Evolutionary conservation across 495 filamentous ascomycete species (phyloP), one percentile per base, ranked within the genome.

Genomic region (Collariella sp.): DNA sequence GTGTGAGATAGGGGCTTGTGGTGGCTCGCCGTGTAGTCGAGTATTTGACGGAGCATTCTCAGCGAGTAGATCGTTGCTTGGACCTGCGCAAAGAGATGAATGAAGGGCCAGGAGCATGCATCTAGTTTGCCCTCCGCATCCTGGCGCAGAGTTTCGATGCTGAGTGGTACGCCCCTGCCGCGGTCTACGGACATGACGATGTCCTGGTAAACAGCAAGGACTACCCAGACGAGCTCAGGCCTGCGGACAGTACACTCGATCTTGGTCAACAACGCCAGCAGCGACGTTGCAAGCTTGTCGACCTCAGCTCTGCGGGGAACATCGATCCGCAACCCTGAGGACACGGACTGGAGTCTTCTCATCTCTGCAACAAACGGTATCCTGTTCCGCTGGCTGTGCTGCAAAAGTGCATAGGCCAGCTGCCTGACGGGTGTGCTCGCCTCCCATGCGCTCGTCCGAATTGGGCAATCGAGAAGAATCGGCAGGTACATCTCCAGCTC

Each of bases 41-140:
- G 47, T 1, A 83, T 62, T 54, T 89, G 84, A 31, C 73, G 71
- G 2, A 83, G 59, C 54, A 88, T 83, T 24, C 85, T 76, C 0
- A 89, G 59, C 0, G 85, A 86, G 58, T 88, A 89, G 7, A 78
- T 68, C 4, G 76, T 76, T 3, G 80, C 79, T 26, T 87, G 79
- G 0, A 81, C 63, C 55, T 87, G 81, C 5, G 83, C 84, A 12
- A 73, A 61, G 11, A 86, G 72, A 45, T 90, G 85, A 19, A 87
- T 63, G 22, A 79, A 73, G 1, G 75, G 73, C 87, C 85, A 89
- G 7, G 71, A 69, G 31, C 55, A 22, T 2, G 58, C 45, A 19
- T 67, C 55, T 7, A 58, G 58, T 24, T 44, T 62, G 7, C 46
- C 62, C 42, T 33, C 31, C 1, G 46, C 61, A n/a, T 50, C 60